Evolutionary conservation across 2,329 filamentous ascomycete genomes (phyloP).

Genomic region (Fusarium praegraminearum): DNA sequence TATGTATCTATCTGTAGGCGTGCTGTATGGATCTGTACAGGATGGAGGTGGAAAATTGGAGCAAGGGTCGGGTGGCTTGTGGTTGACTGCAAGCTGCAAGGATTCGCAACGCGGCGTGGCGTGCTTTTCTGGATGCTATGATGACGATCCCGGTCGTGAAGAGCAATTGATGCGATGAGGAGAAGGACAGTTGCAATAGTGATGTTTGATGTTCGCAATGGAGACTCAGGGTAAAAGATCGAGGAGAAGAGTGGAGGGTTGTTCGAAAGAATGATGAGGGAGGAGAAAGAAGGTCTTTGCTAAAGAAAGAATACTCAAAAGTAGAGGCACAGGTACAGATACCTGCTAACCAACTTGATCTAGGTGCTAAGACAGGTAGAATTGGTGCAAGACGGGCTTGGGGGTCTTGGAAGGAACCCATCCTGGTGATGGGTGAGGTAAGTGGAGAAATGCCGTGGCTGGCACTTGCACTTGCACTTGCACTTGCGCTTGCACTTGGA

Average conservation of each 20-base stretch:
- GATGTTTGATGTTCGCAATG: background rate
- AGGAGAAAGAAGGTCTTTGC: conserved; percentile 15
- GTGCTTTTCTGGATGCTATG: conserved; percentile 42
- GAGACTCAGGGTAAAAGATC: background rate
- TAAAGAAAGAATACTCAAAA: conserved; percentile 5
- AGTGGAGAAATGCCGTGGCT: conserved; percentile 33
- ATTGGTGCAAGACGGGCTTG: conserved; percentile 22
- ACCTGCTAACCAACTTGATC: background rate
- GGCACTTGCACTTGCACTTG: background rate
- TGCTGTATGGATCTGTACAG: conserved; percentile 25
- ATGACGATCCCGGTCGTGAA: conserved; percentile 26
- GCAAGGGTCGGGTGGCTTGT: conserved; percentile 46
- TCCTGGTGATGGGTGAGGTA: conserved; percentile 7
- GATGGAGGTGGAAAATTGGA: conserved; percentile 45
- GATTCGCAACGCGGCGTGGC: conserved; percentile 43
- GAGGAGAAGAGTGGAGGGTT: conserved; percentile 8
- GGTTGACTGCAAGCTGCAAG: conserved; percentile 41
- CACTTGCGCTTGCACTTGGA: background rate
- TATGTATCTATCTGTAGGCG: background rate
- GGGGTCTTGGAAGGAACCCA: background rate
- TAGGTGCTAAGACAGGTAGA: conserved; percentile 8
- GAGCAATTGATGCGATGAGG: conserved; percentile 29
- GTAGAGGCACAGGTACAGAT: background rate
- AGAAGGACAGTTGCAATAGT: background rate
- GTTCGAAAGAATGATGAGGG: conserved; percentile 17